Percentiles rank a stretch among this genome's conserved stretches.
phyloP scores from a whole-genome alignment of 768 basidiomycete species.

The Auricularia sp. region DNA sequence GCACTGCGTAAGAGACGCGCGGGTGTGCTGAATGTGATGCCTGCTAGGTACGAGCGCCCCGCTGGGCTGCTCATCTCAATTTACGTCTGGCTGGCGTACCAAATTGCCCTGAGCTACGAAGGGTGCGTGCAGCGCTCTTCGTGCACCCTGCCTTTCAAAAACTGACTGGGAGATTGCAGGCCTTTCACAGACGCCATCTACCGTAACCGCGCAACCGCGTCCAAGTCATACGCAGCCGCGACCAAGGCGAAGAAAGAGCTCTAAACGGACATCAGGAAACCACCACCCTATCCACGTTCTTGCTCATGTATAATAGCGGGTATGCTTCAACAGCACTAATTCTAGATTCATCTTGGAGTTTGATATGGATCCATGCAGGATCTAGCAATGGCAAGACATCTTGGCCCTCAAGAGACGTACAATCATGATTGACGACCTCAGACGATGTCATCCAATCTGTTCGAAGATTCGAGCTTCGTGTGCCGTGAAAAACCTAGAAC shows the following conservation, averaged over 20 bases:
- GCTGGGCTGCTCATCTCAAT: constrained; percentile 70
- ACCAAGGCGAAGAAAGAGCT: constrained; percentile 19
- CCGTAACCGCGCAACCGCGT: constrained; percentile 35
- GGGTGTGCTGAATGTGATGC: not conserved
- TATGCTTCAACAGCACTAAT: not conserved
- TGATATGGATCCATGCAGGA: no score
- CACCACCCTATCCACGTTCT: not conserved
- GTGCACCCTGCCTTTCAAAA: no score
- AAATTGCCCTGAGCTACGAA: constrained; percentile 78
- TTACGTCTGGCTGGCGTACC: constrained; percentile 78
- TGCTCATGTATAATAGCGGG: not conserved
- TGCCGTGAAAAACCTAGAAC: no score
- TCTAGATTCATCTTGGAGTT: not conserved
- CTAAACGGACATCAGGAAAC: not conserved
- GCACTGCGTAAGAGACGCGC: not conserved
- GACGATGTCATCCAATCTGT: no score
- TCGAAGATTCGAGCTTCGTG: no score
- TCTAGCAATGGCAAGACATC: no score
- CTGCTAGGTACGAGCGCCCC: constrained; percentile 69
- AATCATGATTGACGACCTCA: no score
- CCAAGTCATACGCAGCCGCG: constrained; percentile 21
- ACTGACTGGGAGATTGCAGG: constrained; percentile 20
- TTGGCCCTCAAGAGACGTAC: no score
- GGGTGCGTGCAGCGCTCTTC: constrained; percentile 46
- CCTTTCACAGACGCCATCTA: constrained; percentile 83